phyloP scores from a whole-genome alignment of 495 filamentous ascomycete genomes.

The Xylaria curta region DNA sequence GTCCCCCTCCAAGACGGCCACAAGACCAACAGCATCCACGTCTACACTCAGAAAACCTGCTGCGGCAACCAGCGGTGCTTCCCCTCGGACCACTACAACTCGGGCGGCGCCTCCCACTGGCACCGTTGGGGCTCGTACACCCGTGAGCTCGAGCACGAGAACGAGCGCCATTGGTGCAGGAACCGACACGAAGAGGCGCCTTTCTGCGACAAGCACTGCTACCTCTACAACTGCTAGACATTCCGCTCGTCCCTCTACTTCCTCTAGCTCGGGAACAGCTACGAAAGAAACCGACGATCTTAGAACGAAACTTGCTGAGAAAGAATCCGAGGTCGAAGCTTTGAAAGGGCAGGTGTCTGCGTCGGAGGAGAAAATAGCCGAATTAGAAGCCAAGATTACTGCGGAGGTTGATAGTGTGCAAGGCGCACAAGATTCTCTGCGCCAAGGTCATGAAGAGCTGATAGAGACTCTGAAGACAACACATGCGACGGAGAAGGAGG shows the following conservation, averaged over 20 bases:
- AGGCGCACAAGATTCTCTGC: constrained; percentile 39
- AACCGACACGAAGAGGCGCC: constrained; percentile 56
- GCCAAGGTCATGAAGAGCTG: constrained; percentile 49
- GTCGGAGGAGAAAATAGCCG: constrained; percentile 50
- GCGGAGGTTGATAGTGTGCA: constrained; percentile 35
- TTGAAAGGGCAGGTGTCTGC: constrained; percentile 47
- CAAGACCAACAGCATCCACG: constrained; percentile 43
- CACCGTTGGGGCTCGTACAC: constrained; percentile 35
- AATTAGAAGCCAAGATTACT: constrained; percentile 48
- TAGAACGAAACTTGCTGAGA: constrained; percentile 57
- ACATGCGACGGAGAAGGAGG: constrained; percentile 55
- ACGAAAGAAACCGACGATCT: constrained; percentile 59
- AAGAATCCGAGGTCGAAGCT: constrained; percentile 54
- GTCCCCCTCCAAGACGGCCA: constrained; percentile 49
- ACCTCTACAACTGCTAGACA: constrained; percentile 38
- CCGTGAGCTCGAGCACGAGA: constrained; percentile 40
- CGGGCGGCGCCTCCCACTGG: constrained; percentile 37
- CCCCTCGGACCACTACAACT: constrained; percentile 40
- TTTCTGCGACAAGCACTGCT: constrained; percentile 47
- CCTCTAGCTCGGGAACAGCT: constrained; percentile 41
- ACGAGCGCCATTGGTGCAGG: constrained; percentile 44
- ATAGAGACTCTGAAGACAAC: constrained; percentile 52
- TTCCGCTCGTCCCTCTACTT: constrained; percentile 48
- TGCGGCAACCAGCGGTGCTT: constrained; percentile 39
- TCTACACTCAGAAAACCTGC: constrained; percentile 50